Evolutionary conservation across 345 rosid species (phyloP).

Genomic region (Populus tremula): DNA sequence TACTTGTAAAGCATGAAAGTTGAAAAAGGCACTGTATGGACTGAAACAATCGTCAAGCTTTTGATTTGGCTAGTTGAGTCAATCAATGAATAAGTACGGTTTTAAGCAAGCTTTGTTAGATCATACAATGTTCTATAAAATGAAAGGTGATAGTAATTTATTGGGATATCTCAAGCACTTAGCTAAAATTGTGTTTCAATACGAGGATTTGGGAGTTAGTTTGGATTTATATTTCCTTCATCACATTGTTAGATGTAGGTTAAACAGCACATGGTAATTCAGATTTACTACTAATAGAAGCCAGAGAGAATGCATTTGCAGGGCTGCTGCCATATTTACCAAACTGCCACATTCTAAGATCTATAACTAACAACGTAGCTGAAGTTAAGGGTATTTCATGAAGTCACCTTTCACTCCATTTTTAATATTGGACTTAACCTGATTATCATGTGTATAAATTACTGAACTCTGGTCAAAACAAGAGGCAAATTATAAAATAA

Average conservation of each 20-base stretch:
- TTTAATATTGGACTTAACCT: neutral
- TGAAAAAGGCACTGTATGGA: neutral
- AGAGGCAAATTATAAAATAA: neutral
- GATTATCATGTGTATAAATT: neutral
- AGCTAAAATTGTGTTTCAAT: too few species aligned
- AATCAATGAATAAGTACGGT: neutral
- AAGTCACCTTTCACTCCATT: neutral
- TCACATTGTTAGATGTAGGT: too few species aligned
- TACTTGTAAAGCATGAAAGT: slow-evolving; percentile 14
- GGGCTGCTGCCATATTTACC: neutral
- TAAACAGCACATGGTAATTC: too few species aligned
- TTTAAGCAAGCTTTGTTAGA: neutral
- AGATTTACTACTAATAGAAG: too few species aligned
- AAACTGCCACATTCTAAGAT: neutral
- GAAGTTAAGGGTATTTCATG: neutral
- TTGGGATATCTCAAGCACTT: too few species aligned
- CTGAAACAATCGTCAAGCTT: neutral
- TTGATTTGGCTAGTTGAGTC: neutral
- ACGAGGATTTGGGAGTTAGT: too few species aligned
- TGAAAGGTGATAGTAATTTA: neutral
- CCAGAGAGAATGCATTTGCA: too few species aligned
- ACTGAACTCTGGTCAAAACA: neutral
- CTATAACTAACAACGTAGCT: neutral
- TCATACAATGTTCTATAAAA: too few species aligned
- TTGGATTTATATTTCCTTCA: too few species aligned